phyloP scores from a whole-genome alignment of 78 protist genomes.

The Diacronema lutheri region DNA sequence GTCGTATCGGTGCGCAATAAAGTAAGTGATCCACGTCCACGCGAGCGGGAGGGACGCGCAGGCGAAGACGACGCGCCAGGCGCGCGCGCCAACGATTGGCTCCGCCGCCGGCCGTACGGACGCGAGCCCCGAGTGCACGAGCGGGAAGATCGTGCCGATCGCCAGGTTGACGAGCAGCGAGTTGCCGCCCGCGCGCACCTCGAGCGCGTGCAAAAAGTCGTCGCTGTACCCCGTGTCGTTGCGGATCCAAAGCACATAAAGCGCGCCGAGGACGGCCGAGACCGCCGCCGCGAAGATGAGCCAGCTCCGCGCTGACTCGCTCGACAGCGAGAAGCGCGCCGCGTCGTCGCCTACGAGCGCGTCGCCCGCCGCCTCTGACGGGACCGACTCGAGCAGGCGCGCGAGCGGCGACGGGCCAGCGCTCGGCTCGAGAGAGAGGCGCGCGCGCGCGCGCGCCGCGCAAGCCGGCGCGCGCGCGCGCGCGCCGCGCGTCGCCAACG shows the following conservation, averaged over 20 bases:
- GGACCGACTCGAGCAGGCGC: too few relatives aligned
- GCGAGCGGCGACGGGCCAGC: too few relatives aligned
- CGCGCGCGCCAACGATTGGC: neutral
- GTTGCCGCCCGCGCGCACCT: neutral
- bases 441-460: too few relatives aligned
- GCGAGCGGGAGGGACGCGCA: neutral
- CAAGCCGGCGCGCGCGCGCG: too few relatives aligned
- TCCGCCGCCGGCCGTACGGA: neutral
- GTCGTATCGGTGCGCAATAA: neutral
- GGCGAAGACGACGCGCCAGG: conserved; percentile 9
- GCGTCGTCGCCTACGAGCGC: neutral
- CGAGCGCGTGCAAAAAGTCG: neutral
- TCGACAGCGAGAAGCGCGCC: neutral
- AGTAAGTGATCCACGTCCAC: neutral
- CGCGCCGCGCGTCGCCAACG: too few relatives aligned
- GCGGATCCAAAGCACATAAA: neutral
- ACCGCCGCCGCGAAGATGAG: neutral
- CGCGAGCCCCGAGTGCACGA: conserved; percentile 14
- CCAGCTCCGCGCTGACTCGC: neutral
- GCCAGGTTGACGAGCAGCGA: neutral
- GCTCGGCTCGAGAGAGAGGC: too few relatives aligned
- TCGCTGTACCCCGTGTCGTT: neutral
- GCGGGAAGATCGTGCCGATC: neutral
- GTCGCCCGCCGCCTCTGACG: too few relatives aligned
- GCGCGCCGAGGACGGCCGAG: neutral